Evolutionary conservation across 2,329 filamentous ascomycete genomes (phyloP).

Genomic region (Aspergillus ruber): DNA sequence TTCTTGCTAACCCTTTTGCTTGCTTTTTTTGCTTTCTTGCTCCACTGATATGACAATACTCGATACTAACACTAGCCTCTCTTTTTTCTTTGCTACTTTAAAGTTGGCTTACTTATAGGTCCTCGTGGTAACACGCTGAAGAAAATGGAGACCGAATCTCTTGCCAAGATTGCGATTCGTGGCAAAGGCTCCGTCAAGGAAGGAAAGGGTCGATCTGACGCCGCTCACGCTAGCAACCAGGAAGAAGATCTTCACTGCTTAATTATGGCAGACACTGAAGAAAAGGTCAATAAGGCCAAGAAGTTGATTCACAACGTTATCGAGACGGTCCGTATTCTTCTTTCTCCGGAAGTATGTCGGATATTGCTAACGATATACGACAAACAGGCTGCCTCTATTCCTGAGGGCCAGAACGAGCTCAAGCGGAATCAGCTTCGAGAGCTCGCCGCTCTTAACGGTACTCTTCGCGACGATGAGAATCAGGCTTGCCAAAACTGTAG

Average conservation of each 20-base stretch:
- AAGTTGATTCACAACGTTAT: constrained; percentile 98
- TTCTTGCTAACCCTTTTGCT: constrained; percentile 36
- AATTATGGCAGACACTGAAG: constrained; percentile 99
- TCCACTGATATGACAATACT: constrained; percentile 34
- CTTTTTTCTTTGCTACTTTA: constrained; percentile 65
- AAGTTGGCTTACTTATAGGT: constrained; percentile 99
- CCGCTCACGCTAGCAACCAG: constrained; percentile 98
- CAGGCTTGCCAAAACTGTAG: constrained; percentile 95
- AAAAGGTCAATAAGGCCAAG: constrained; percentile 99
- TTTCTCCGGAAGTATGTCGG: not conserved
- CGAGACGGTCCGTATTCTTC: constrained; percentile 70
- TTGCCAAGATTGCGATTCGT: constrained; percentile 97
- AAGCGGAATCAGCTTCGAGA: constrained; percentile 98
- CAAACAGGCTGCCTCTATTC: constrained; percentile 84
- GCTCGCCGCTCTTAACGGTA: constrained; percentile 96
- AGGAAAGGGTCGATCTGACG: constrained; percentile 97
- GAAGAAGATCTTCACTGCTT: constrained; percentile 98
- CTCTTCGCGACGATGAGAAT: constrained; percentile 96
- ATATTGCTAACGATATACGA: constrained; percentile 21
- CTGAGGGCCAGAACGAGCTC: constrained; percentile 96
- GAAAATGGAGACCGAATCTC: constrained; percentile 98
- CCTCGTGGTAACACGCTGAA: constrained; percentile 99
- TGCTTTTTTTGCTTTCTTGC: constrained; percentile 16
- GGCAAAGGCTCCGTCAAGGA: constrained; percentile 99
- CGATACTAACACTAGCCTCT: constrained; percentile 84